Evolutionary conservation across 2,329 filamentous ascomycete genomes (phyloP).

Genomic region (Hypoxylon sp.): DNA sequence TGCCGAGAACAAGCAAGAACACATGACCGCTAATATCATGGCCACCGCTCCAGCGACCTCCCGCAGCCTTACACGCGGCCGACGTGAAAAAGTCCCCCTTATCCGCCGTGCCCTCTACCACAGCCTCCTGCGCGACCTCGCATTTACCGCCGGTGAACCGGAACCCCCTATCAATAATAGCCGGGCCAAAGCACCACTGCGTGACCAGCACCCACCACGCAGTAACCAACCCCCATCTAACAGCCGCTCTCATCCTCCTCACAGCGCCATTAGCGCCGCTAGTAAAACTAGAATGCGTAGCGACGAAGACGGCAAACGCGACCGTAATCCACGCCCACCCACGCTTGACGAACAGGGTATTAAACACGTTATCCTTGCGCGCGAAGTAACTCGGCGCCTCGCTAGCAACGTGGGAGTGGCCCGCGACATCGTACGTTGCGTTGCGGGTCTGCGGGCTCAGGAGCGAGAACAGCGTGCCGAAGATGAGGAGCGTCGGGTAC

Average conservation of each 20-base stretch:
- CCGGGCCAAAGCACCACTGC: constrained; percentile 96
- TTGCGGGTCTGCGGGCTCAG: constrained; percentile 79
- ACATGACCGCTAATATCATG: constrained; percentile 98
- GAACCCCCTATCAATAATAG: constrained; percentile 91
- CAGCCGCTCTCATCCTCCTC: constrained; percentile 67
- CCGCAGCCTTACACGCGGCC: constrained; percentile 83
- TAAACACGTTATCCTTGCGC: constrained; percentile 92
- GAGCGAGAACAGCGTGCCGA: constrained; percentile 84
- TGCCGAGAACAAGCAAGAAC: constrained; percentile 89
- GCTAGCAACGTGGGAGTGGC: constrained; percentile 74
- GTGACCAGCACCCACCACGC: constrained; percentile 86
- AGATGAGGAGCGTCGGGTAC: constrained; percentile 82
- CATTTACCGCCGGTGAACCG: constrained; percentile 89
- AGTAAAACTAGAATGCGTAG: constrained; percentile 73
- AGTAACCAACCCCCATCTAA: constrained; percentile 81
- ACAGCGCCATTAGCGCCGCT: constrained; percentile 53
- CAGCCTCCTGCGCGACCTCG: constrained; percentile 67
- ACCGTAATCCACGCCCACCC: constrained; percentile 93
- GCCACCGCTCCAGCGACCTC: constrained; percentile 90
- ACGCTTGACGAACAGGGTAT: constrained; percentile 91
- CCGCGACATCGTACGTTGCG: constrained; percentile 70
- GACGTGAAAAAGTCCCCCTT: constrained; percentile 73
- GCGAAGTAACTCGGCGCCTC: constrained; percentile 88
- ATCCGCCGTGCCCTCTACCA: constrained; percentile 61
- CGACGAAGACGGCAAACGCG: constrained; percentile 77